These are phyloP conservation scores for Citrus mangshanensis DNA, from an alignment of 345 rosid genomes.

Conservation along the genomic window DNA sequence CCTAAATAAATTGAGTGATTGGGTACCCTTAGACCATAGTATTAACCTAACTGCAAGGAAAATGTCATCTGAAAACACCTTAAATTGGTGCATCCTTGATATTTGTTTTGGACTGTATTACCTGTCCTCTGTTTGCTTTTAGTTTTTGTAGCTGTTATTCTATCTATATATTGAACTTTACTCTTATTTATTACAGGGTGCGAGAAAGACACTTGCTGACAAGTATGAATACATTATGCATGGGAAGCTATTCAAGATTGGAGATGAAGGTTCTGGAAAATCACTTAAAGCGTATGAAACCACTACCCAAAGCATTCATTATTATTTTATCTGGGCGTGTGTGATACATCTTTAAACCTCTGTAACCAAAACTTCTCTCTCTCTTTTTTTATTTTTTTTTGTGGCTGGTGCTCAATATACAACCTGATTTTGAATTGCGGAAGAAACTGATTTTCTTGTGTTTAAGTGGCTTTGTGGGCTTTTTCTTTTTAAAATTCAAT, in stretches of 20 bases:
- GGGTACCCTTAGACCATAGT: not conserved
- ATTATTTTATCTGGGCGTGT: not conserved
- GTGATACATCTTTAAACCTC: not conserved
- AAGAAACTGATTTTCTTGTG: no score
- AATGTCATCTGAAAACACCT: not conserved
- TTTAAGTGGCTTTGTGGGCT: not conserved
- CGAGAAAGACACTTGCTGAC: constrained; percentile 77
- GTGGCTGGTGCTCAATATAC: no score
- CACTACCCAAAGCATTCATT: not conserved
- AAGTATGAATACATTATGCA: constrained; percentile 90
- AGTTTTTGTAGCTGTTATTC: not conserved
- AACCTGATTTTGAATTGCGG: no score
- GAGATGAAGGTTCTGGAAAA: constrained; percentile 64
- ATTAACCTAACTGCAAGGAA: not conserved
- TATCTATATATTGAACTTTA: not conserved
- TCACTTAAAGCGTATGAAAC: constrained; percentile 62
- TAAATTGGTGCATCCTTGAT: not conserved
- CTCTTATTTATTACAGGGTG: constrained; percentile 41
- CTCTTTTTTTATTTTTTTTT: no score
- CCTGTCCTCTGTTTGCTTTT: not conserved
- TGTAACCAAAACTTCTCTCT: not conserved
- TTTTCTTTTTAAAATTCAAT: not conserved
- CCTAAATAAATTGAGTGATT: not conserved
- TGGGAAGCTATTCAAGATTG: constrained; percentile 82
- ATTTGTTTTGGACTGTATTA: not conserved